Evolutionary conservation across 2,329 filamentous ascomycete species (phyloP).

Genomic region (Colletotrichum costaricense): DNA sequence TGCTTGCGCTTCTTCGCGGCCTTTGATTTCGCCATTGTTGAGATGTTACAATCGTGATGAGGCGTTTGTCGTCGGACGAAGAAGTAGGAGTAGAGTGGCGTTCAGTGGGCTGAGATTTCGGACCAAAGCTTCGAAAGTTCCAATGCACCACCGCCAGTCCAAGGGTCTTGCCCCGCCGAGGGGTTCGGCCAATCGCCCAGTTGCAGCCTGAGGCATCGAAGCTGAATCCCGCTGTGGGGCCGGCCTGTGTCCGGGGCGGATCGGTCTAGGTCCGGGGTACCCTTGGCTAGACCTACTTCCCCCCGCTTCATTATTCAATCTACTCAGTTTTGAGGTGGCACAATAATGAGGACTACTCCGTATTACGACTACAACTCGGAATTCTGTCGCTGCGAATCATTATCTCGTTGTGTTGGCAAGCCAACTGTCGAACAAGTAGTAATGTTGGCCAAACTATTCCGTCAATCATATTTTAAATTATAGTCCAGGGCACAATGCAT

Average conservation of each 20-base stretch:
- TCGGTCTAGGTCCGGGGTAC: not conserved
- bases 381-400: too few relatives aligned
- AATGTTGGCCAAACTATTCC: too few relatives aligned
- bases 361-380: too few relatives aligned
- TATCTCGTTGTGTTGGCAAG: too few relatives aligned
- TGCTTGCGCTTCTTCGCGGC: conserved; percentile 57
- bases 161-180: conserved; percentile 8
- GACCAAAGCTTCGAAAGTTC: not conserved
- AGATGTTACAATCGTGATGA: not conserved
- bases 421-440: too few relatives aligned
- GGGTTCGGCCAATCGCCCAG: not conserved
- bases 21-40: conserved; percentile 54
- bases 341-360: too few relatives aligned
- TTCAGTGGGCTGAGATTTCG: not conserved
- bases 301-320: not conserved
- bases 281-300: not conserved
- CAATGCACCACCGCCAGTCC: not conserved
- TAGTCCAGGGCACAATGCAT: too few relatives aligned
- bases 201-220: not conserved
- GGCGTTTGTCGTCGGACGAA: not conserved
- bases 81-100: not conserved
- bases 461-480: too few relatives aligned
- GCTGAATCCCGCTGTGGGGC: not conserved
- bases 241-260: too few relatives aligned
- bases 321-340: too few relatives aligned